Evolutionary conservation across 345 rosid genomes (phyloP), one percentile per base, ranked within the genome.

Genomic region (Trapa incisa): DNA sequence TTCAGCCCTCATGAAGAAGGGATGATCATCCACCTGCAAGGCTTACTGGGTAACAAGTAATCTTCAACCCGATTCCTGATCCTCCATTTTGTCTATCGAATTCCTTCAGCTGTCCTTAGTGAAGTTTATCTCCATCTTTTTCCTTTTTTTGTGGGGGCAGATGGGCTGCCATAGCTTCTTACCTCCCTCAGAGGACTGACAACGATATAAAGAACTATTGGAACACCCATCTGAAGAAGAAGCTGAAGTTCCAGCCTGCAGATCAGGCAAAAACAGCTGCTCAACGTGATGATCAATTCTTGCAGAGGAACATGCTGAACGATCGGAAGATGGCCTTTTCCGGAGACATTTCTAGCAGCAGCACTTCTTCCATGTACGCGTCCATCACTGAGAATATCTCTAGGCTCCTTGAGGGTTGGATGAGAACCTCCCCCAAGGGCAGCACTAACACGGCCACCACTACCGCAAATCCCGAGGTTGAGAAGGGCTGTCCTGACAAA

Each of bases 151-250:
- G 48, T 45, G 12, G 48, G 48, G 56, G 13, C 32, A 91, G 99
- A 83, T 94, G 99, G 99, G 99, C 99, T 16, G 96, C 99, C 39
- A 94, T 94, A 83, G 99, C 99, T 74, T 89, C 99, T 67, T 91
- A 89, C 70, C 93, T 94, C 66, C 99, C 99, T 7, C 97, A 89
- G 70, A 54, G 75, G 39, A 73, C 75, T 33, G 99, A 94, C 54
- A 94, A 94, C 67, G 99, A 94, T 66, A 91, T 94, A 73, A 94
- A 94, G 82, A 94, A 94, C 79, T 94, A 94, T 67, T 94, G 99
- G 97, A 94, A 94, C 81, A 94, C 97, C 29, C 97, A 94, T 80
- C 74, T 94, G 79, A 94, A 94, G 95, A 94, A 94, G 83, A 94
- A 91, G 78, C 90, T 94, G 80, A 91, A 86, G 73, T 79, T 83